These are phyloP conservation scores for Fraxinus sp. DNA, from an alignment of 305 asterid genomes.

Conservation along the genomic window DNA sequence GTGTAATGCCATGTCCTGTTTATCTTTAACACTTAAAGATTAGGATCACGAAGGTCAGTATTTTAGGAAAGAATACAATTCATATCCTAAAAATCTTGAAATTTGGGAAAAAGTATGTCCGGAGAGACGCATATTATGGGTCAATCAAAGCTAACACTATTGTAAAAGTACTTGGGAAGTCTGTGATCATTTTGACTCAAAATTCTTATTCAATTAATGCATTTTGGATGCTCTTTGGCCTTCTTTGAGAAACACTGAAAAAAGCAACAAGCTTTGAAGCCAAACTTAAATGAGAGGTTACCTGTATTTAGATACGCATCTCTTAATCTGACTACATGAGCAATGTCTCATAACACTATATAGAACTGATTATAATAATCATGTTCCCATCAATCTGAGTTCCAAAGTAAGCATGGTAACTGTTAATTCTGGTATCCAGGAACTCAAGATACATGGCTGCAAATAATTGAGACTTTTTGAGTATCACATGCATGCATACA, in stretches of 20 bases:
- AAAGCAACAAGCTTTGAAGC: neutral
- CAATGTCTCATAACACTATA: conserved; percentile 3
- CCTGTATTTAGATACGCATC: neutral
- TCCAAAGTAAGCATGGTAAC: neutral
- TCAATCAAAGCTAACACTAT: neutral
- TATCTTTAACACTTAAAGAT: neutral
- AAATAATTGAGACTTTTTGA: neutral
- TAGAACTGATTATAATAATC: neutral
- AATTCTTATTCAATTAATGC: neutral
- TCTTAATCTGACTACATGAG: conserved; percentile 3
- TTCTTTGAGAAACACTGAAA: neutral
- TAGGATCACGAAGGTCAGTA: neutral
- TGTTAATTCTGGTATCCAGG: neutral
- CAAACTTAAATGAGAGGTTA: neutral
- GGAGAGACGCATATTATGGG: neutral
- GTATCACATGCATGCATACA: neutral
- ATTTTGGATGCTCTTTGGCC: neutral
- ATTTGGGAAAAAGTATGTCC: neutral
- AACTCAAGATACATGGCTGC: neutral
- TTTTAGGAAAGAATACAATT: neutral
- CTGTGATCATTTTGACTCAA: neutral
- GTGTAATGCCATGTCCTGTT: neutral
- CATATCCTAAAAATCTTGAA: neutral
- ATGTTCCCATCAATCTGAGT: neutral
- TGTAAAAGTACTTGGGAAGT: neutral